Conservation (phyloP, 371 early-diverging fungal species). For the Mycotypha africana region DNA sequence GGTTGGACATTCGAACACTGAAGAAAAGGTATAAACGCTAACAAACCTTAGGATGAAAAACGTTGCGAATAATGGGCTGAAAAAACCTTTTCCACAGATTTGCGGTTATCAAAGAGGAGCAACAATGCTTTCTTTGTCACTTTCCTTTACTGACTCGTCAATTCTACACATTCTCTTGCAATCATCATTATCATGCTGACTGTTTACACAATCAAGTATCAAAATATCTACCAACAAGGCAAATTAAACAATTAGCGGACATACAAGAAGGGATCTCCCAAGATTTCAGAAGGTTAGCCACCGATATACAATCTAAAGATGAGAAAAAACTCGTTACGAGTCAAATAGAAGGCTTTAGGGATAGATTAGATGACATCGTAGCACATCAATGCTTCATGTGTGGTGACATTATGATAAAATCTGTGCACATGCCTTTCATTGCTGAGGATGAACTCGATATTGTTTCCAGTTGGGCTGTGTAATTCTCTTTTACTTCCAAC, state of each 20-base stretch:
- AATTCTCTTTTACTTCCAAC: no score
- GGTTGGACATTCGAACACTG: constrained; percentile 73
- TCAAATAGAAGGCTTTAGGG: constrained; percentile 29
- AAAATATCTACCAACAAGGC: constrained; percentile 26
- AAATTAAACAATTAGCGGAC: constrained; percentile 41
- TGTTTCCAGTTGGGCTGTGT: constrained; percentile 38
- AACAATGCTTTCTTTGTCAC: constrained; percentile 24
- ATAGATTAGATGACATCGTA: constrained; percentile 74
- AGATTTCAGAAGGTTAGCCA: constrained; percentile 22
- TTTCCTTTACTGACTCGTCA: constrained; percentile 31
- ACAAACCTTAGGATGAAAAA: no score
- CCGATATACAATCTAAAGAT: constrained; percentile 11
- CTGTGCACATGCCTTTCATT: constrained; percentile 69
- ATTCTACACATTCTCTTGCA: constrained; percentile 19
- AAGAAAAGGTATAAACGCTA: constrained; percentile 49
- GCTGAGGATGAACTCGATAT: constrained; percentile 45
- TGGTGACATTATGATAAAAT: constrained; percentile 83
- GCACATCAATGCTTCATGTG: constrained; percentile 84
- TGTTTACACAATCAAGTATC: constrained; percentile 72
- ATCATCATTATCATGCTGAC: constrained; percentile 63
- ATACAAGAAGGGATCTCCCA: constrained; percentile 55
- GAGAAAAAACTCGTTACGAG: constrained; percentile 12
- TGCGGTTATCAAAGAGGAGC: constrained; percentile 16
- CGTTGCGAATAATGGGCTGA: no score
- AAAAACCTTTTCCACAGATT: constrained; percentile 6